Percentiles rank a stretch among this genome's conserved stretches.
phyloP scores from a whole-genome alignment of 2,329 filamentous ascomycete genomes.

The Cordyceps militaris region DNA sequence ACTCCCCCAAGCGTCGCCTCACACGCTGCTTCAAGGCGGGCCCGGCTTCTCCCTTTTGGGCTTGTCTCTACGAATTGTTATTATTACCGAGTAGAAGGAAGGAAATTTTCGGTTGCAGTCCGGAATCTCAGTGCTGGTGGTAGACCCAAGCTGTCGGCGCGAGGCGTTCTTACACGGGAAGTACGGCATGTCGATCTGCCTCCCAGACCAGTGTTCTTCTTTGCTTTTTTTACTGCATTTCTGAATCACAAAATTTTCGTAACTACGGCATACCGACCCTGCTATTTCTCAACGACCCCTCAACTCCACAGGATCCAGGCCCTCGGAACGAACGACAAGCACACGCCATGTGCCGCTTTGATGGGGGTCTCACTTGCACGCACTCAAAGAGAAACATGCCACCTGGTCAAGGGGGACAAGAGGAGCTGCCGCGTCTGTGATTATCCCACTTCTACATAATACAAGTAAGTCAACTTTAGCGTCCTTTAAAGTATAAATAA shows the following conservation, averaged over 20 bases:
- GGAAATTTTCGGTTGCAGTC: constrained; percentile 1
- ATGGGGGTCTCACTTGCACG: neutral
- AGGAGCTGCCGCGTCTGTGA: no score
- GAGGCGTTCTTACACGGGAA: neutral
- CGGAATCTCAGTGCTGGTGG: neutral
- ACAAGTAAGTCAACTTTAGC: no score
- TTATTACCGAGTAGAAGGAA: no score
- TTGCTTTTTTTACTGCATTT: neutral
- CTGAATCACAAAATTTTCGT: neutral
- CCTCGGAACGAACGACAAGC: constrained; percentile 11
- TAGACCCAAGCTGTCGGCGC: constrained; percentile 8
- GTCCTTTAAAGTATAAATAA: no score
- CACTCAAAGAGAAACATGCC: neutral
- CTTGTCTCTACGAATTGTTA: neutral
- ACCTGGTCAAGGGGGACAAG: no score
- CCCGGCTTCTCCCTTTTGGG: neutral
- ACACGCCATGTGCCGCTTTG: constrained; percentile 4
- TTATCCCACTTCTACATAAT: no score
- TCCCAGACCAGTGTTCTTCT: neutral
- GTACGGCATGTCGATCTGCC: neutral
- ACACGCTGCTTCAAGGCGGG: neutral
- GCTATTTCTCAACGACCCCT: neutral
- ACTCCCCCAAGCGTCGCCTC: neutral
- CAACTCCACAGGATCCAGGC: constrained; percentile 1
- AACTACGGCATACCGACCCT: neutral